Percentiles rank a stretch among this genome's conserved stretches.
Conservation (phyloP, 192 early-diverging fungal genomes). For the Kickxella alabastrina region DNA sequence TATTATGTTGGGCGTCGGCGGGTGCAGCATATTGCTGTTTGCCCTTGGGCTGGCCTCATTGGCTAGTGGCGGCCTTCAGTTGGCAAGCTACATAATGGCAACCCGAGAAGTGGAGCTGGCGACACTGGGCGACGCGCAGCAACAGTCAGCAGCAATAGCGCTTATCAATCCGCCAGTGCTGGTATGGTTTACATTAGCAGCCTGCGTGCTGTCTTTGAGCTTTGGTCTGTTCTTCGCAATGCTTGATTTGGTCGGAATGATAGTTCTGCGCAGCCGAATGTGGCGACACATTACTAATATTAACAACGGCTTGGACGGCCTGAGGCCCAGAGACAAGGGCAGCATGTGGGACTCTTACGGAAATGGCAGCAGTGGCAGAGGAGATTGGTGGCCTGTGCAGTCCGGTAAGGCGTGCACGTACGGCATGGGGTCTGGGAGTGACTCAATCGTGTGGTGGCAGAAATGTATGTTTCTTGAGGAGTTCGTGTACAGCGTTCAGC, state of each 20-base stretch:
- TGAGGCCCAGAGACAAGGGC: constrained; percentile 1
- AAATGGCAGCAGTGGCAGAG: background rate
- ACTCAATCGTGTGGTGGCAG: constrained; percentile 27
- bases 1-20: constrained; percentile 30
- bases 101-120: background rate
- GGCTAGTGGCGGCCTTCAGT: constrained; percentile 21
- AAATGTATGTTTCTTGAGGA: constrained; percentile 32
- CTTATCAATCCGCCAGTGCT: constrained; percentile 6
- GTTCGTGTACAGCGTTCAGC: constrained; percentile 20
- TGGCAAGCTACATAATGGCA: constrained; percentile 16
- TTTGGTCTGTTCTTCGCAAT: constrained; percentile 11
- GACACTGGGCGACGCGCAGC: background rate
- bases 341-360: background rate
- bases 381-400: background rate
- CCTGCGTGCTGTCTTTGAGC: constrained; percentile 12
- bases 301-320: constrained; percentile 3
- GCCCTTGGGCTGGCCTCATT: constrained; percentile 19
- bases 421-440: background rate
- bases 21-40: constrained; percentile 38
- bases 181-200: constrained; percentile 8
- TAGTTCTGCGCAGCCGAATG: constrained; percentile 38
- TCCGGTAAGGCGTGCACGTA: constrained; percentile 8
- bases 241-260: constrained; percentile 39
- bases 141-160: background rate
- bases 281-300: constrained; percentile 22